Conservation (phyloP, 371 early-diverging fungal species). For the Dichotomocladium elegans region DNA sequence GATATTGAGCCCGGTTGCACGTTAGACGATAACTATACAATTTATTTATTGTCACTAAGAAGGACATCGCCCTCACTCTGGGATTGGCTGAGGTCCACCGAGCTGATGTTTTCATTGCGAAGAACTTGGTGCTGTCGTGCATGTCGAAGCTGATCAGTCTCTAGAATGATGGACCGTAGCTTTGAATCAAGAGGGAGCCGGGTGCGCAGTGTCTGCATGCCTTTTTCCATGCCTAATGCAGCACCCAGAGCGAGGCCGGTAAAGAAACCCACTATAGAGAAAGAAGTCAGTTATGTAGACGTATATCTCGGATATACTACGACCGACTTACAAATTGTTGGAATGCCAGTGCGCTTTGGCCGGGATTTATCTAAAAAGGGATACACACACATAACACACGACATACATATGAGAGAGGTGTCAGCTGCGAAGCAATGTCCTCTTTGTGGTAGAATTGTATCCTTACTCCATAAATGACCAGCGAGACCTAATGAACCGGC, state of each 20-base stretch:
- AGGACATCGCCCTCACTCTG: background rate
- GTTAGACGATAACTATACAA: too few relatives aligned
- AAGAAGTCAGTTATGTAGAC: too few relatives aligned
- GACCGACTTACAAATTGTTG: slow-evolving; percentile 36
- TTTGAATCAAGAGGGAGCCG: slow-evolving; percentile 27
- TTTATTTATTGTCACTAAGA: background rate
- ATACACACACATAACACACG: background rate
- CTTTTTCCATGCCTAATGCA: slow-evolving; percentile 34
- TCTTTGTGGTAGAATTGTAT: background rate
- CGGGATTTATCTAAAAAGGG: slow-evolving; percentile 11
- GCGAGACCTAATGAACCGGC: slow-evolving; percentile 40
- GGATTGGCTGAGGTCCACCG: background rate
- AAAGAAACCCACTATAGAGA: slow-evolving; percentile 29
- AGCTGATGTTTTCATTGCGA: background rate
- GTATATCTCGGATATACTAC: too few relatives aligned
- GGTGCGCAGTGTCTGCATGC: slow-evolving; percentile 33
- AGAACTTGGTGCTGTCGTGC: background rate
- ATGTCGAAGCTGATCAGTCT: slow-evolving; percentile 19
- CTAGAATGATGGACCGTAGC: slow-evolving; percentile 27
- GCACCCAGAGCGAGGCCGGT: slow-evolving; percentile 31
- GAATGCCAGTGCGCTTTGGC: slow-evolving; percentile 18
- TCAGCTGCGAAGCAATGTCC: background rate
- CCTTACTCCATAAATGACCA: slow-evolving; percentile 31
- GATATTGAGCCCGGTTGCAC: too few relatives aligned
- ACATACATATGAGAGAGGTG: background rate